These are phyloP conservation scores for Penicillium pulvis DNA, from an alignment of 495 filamentous ascomycete species.

Conservation along the genomic window DNA sequence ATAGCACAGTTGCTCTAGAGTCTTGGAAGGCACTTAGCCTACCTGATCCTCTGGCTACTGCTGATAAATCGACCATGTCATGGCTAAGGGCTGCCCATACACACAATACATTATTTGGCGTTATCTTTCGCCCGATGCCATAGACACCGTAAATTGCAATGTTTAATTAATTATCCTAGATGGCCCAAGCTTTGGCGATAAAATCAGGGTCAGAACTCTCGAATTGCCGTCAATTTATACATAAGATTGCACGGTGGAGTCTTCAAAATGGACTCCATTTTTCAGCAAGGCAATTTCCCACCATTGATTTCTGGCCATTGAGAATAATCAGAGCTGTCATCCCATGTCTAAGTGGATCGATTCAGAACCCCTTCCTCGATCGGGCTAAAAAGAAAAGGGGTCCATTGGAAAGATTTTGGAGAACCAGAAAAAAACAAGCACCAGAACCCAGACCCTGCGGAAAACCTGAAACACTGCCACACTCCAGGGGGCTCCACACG, in stretches of 20 bases:
- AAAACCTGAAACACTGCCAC: conserved; percentile 21
- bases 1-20: no score
- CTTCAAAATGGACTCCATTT: neutral
- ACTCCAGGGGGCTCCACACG: conserved; percentile 15
- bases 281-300: neutral
- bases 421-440: neutral
- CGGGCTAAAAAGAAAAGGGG: neutral
- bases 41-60: no score
- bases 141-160: neutral
- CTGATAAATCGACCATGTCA: no score
- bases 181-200: neutral
- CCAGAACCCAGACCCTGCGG: neutral
- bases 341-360: neutral
- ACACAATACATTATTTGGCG: neutral
- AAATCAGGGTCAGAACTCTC: neutral
- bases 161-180: neutral
- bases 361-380: neutral
- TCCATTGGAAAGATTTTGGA: neutral
- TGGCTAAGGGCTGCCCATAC: no score
- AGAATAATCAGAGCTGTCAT: neutral
- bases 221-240: neutral
- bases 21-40: no score
- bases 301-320: neutral
- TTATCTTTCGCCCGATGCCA: neutral
- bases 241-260: neutral